A percentile compares a stretch with the other conserved stretches of the same genome.
Evolutionary conservation across 768 basidiomycete genomes (phyloP).

Genomic region (Zangia roseola): DNA sequence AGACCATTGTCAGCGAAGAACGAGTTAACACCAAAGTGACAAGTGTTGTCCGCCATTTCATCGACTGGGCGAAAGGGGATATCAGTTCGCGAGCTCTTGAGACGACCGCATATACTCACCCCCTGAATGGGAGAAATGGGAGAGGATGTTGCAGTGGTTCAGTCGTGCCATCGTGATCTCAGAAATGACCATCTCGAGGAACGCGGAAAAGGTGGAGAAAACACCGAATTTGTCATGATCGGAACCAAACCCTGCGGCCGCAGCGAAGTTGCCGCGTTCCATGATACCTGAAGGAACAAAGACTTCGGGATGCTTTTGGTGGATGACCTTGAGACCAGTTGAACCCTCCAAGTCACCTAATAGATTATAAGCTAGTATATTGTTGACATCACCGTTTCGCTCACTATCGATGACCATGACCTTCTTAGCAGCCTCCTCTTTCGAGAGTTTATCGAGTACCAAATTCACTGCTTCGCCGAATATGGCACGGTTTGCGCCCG

Average conservation of each 20-base stretch:
- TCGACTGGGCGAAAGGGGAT: constrained; percentile 44
- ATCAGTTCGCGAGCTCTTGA: background rate
- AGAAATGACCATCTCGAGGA: constrained; percentile 88
- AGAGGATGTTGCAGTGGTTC: constrained; percentile 85
- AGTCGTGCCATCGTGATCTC: constrained; percentile 92
- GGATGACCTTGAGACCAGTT: constrained; percentile 84
- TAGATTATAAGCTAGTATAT: background rate
- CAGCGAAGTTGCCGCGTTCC: constrained; percentile 83
- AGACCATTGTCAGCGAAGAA: constrained; percentile 90
- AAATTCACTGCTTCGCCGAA: constrained; percentile 84
- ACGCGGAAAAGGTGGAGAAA: constrained; percentile 89
- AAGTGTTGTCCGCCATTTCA: constrained; percentile 64
- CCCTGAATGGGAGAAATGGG: constrained; percentile 88
- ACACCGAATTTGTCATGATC: constrained; percentile 80
- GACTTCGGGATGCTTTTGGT: constrained; percentile 87
- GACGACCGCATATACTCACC: constrained; percentile 40
- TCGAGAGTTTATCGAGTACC: constrained; percentile 72
- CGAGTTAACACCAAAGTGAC: constrained; percentile 77
- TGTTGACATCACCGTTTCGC: constrained; percentile 16
- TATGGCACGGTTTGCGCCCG: constrained; percentile 76
- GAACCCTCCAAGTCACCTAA: constrained; percentile 84
- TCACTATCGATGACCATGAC: constrained; percentile 87
- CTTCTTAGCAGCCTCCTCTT: constrained; percentile 73
- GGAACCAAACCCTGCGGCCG: constrained; percentile 87
- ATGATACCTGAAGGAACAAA: constrained; percentile 84